Conservation (phyloP, 2,329 filamentous ascomycete genomes). For the Talaromyces sp. region DNA sequence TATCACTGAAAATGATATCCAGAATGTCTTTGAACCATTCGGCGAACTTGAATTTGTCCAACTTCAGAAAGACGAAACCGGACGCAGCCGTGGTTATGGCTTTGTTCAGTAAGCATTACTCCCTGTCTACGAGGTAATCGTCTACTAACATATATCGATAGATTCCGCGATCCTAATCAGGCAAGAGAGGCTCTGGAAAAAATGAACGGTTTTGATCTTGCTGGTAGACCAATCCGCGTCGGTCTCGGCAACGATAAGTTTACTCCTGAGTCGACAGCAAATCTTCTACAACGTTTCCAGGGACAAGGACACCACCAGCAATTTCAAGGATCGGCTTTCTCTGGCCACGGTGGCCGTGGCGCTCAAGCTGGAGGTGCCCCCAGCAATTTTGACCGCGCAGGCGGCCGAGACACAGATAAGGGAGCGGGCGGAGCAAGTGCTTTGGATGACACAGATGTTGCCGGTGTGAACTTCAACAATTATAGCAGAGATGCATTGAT, state of each 20-base stretch:
- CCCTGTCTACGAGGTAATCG: background rate
- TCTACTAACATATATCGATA: conserved; percentile 38
- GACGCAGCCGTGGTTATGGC: conserved; percentile 88
- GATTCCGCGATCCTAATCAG: conserved; percentile 82
- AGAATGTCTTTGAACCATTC: conserved; percentile 96
- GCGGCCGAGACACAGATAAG: conserved; percentile 84
- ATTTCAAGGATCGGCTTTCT: conserved; percentile 87
- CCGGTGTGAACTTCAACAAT: conserved; percentile 98
- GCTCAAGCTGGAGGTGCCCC: conserved; percentile 67
- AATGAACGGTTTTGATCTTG: conserved; percentile 99
- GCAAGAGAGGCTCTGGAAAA: conserved; percentile 94
- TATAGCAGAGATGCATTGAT: conserved; percentile 98
- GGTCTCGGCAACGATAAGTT: conserved; percentile 99
- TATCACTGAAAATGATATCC: conserved; percentile 91
- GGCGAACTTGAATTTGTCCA: conserved; percentile 97
- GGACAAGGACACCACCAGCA: conserved; percentile 59
- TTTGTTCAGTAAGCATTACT: conserved; percentile 85
- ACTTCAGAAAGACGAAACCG: conserved; percentile 90
- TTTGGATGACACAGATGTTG: conserved; percentile 94
- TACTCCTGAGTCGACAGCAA: conserved; percentile 91
- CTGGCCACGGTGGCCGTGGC: conserved; percentile 80
- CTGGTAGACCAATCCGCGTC: conserved; percentile 93
- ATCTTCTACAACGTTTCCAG: conserved; percentile 86
- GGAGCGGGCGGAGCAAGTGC: conserved; percentile 82
- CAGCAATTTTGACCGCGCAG: conserved; percentile 80